Evolutionary conservation across 2,329 filamentous ascomycete species (phyloP), one percentile per base, ranked within the genome.

Genomic region (Ceratocystis cubensis): DNA sequence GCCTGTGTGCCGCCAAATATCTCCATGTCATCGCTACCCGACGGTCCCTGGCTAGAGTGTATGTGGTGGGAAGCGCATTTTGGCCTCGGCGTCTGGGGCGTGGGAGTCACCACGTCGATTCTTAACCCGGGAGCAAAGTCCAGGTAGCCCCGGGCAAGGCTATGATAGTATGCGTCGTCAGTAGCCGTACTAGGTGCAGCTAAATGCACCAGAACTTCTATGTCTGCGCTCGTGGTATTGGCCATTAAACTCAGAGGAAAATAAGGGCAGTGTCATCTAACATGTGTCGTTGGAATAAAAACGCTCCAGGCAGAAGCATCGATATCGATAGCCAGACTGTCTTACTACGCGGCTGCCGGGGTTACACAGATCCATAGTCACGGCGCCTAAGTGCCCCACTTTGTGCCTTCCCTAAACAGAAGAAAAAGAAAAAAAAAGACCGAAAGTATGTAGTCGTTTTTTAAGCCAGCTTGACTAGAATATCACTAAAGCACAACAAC

Each of bases 161-260:
- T 72, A 44, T 81, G 75, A 69, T 84, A 84, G 15, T 71, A 70
- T 20, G 71, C 73, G 73, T 85, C 82, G 69, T 84, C 80, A 10
- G 71, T 70, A 25, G 76, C 74, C 48, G 73, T 77, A 70, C 80
- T 79, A 5, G 81, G 80, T 37, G 82, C 82, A 10, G 79, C 73
- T 66, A 82, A 77, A 71, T 85, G 82, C 63, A 84, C 78, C 57
- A 85, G 75, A 57, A 84, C 81, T 73, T 85, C 82, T 64, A 78
- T 75, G 67, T 79, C 74, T n/a, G 63, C 30, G 13, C 37, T 4
- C 37, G 37, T 15, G 25, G 63, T 64, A 3, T 61, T 5, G n/a
- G 48, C 10, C 22, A 56, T 56, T 44, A 46, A 3, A n/a, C 1
- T n/a, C 50, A 61, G 4, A n/a, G 22, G 1, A 33, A 53, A 28